Conservation (phyloP, 2,329 filamentous ascomycete species). For the Acarospora socialis region DNA sequence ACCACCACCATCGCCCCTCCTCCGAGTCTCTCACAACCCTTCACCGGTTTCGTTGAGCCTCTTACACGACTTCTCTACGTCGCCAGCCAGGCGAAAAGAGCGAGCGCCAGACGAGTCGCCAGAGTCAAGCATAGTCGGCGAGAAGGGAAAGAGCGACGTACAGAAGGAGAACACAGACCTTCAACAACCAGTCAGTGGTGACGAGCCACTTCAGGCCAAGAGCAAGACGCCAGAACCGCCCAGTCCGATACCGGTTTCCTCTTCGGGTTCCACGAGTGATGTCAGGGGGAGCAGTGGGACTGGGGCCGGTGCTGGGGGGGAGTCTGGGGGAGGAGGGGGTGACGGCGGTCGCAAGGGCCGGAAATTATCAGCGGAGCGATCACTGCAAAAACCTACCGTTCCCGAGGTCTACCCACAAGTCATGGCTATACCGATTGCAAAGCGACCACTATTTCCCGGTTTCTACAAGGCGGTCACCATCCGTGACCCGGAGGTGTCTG, state of each 20-base stretch:
- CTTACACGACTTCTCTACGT: constrained; percentile 30
- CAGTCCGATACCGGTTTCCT: constrained; percentile 24
- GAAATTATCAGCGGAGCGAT: constrained; percentile 53
- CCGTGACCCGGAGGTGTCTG: constrained; percentile 77
- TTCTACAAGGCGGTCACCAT: constrained; percentile 99
- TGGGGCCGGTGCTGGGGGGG: constrained; percentile 35
- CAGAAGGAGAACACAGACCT: constrained; percentile 27
- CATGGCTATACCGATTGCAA: constrained; percentile 90
- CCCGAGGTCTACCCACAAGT: constrained; percentile 96
- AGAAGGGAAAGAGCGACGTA: constrained; percentile 31
- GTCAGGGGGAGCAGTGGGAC: constrained; percentile 41
- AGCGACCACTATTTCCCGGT: constrained; percentile 84
- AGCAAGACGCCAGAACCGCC: constrained; percentile 35
- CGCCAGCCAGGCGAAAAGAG: constrained; percentile 39
- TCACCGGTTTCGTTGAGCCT: constrained; percentile 16
- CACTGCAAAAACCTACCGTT: constrained; percentile 73
- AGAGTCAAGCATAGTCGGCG: constrained; percentile 23
- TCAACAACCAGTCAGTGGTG: constrained; percentile 20
- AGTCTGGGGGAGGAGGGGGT: constrained; percentile 32
- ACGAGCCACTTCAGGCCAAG: constrained; percentile 27
- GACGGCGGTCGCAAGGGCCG: constrained; percentile 57
- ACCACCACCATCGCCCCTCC: constrained; percentile 3
- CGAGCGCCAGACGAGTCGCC: constrained; percentile 33
- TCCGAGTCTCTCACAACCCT: constrained; percentile 6
- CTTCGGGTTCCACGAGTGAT: constrained; percentile 22